Evolutionary conservation across 2,329 filamentous ascomycete species (phyloP), one percentile per base, ranked within the genome.

Genomic region (Zasmidium angulare): DNA sequence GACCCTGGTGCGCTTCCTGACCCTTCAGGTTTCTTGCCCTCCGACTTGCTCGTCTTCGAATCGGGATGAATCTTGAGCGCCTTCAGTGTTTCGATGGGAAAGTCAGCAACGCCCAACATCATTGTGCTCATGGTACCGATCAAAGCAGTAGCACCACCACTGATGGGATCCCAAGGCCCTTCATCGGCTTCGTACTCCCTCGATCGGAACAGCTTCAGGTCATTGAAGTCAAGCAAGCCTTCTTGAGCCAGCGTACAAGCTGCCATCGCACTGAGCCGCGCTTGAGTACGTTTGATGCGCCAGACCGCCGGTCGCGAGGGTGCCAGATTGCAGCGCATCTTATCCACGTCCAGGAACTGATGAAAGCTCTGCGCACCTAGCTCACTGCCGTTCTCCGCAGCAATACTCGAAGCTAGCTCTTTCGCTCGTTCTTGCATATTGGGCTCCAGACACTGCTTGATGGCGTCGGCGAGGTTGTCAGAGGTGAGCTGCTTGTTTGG

Each of bases 71-170:
- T 80, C 31, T 75, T 73, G 50, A 80, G 69, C 7, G 79, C 73
- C 62, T 79, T 80, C 49, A 84, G 69, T 2, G 86, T 79, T 49
- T 85, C 82, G 17, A 81, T 77, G 0, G 85, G 85, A 48, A 87
- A 79, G 69, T 96, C 91, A 0, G 90, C 90, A 46, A 96, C 82
- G 1, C 91, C 90, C 83, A 96, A 89, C 68, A 90, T 85, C 58
- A 97, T 87, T 43, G 84, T 89, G 23, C 89, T 87, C 50, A 95
- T 80, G n/a, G 93, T 93, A 4, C 89, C 89, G n/a, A 96, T 79
- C 0, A 97, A 76, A 0, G 92, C 90, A 48, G 86, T 85, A 0
- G 91, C 87, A 17, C 86, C 89, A 20, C 90, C 91, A 14, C 89
- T 87, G 22, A 96, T 84, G 0, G 91, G 91, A 64, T 95, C 91